Base-by-base conservation (phyloP, 495 filamentous ascomycete genomes). In the Echria macrotheca region DNA sequence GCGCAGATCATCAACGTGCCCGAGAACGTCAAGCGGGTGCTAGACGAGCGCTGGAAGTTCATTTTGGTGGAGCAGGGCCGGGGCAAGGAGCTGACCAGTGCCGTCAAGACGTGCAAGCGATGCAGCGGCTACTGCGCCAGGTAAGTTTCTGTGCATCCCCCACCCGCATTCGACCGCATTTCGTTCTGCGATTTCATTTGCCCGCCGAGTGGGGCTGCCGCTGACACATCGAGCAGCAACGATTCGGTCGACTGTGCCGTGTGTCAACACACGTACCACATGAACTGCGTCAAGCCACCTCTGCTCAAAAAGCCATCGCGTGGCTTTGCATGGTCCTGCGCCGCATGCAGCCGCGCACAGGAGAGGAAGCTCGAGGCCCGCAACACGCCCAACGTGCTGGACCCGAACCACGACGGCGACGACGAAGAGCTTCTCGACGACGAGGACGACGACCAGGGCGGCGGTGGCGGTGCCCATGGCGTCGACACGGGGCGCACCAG, bases 281-380 rank as follows among this genome's bases (percentile, higher is more conserved):
- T 99, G 93, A 87, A 86, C 61, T 99, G 93, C 63, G 94, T 99
- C 38, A 86, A 85, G 47, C 93, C 93, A 25, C 89, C 87, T 29
- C 65, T 99, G 49, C 80, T 89, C 31, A 97, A 96, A 66, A 99
- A 99, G 69, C 93, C 93, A 15, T 95, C 93, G 37, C 84, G 93
- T 66, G 93, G 93, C 31, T 99, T 99, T 71, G 93, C 89, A 7
- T 99, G 93, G 93, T 87, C 93, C 12, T 99, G 93, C 67, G 93
- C 87, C 19, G 85, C 93, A 47, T 99, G 93, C 68, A 95, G 88
- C 63, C 85, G 90, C 55, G 89, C 86, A 19, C 91, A 95, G 55
- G 94, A 97, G 68, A 82, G 86, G 44, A 94, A 87, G 66, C 73
- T 96, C 11, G 91, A 99, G 65, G 89, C 88, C 38, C 83, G 91